These are phyloP conservation scores for Crithidia expoeki DNA, from an alignment of 208 protist genomes.

Conservation along the genomic window DNA sequence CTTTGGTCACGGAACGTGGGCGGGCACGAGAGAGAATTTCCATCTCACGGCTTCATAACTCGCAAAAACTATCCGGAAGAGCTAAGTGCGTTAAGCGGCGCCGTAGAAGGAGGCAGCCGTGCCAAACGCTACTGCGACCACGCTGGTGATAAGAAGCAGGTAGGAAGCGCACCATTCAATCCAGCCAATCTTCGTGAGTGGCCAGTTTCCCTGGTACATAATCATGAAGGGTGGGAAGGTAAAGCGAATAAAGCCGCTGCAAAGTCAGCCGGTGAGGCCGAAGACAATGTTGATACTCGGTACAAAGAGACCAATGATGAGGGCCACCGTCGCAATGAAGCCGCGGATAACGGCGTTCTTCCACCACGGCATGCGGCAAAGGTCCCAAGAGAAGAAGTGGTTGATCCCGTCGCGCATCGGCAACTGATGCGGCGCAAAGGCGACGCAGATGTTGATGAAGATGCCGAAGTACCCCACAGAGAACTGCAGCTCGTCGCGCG, in stretches of 20 bases:
- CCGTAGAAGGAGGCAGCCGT: conserved; percentile 38
- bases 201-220: conserved; percentile 61
- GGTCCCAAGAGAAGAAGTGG: conserved; percentile 49
- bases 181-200: conserved; percentile 27
- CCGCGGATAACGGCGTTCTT: conserved; percentile 50
- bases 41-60: no score
- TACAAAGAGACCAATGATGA: conserved; percentile 63
- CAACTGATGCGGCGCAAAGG: conserved; percentile 57
- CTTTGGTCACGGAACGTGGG: no score
- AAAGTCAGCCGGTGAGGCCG: conserved; percentile 54
- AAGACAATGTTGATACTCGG: conserved; percentile 57
- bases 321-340: conserved; percentile 32
- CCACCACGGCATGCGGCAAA: conserved; percentile 50
- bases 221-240: conserved; percentile 59
- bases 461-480: conserved; percentile 52
- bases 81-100: no score
- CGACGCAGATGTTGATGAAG: conserved; percentile 59
- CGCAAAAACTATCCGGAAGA: no score
- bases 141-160: conserved; percentile 49
- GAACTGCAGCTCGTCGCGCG: conserved; percentile 18
- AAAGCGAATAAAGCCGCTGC: conserved; percentile 68
- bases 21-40: no score
- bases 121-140: conserved; percentile 64
- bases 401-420: conserved; percentile 44
- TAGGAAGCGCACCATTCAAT: conserved; percentile 51